Conservation (phyloP, 177 flowering plant genomes). For the Vitis hybrid region DNA sequence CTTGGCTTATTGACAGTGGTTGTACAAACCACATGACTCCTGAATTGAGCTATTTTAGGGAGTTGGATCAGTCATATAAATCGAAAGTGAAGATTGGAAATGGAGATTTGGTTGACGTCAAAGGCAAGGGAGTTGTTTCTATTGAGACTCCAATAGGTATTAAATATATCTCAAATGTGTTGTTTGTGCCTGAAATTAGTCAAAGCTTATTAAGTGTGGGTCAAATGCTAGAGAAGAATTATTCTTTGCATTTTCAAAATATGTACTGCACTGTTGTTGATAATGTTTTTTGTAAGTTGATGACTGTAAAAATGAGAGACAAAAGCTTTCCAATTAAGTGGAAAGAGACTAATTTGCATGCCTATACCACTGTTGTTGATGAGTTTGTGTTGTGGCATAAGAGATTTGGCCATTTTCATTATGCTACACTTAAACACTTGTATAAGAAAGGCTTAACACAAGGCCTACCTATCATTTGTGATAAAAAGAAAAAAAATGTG, state of each 20-base stretch:
- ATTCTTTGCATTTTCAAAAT: too few relatives aligned
- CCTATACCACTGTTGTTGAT: too few relatives aligned
- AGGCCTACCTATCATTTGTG: neutral
- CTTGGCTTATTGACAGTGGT: neutral
- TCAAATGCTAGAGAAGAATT: neutral
- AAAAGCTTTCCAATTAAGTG: too few relatives aligned
- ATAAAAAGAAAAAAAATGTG: neutral
- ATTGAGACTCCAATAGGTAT: neutral
- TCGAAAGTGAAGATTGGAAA: too few relatives aligned
- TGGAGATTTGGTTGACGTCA: neutral
- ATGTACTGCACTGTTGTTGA: too few relatives aligned
- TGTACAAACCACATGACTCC: slow-evolving; percentile 1
- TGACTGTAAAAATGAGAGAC: too few relatives aligned
- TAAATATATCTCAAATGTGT: neutral
- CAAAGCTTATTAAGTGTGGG: slow-evolving; percentile 6
- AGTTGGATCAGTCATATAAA: neutral
- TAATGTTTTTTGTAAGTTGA: too few relatives aligned
- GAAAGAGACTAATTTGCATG: too few relatives aligned
- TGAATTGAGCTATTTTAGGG: neutral
- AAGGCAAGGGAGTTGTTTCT: neutral
- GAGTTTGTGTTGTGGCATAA: too few relatives aligned
- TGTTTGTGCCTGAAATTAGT: too few relatives aligned
- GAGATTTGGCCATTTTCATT: too few relatives aligned
- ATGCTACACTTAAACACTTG: neutral
- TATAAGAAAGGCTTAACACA: neutral